Percentiles rank a stretch among this genome's conserved stretches.
Evolutionary conservation across 495 filamentous ascomycete species (phyloP).

Genomic region (Apodospora peruviana): DNA sequence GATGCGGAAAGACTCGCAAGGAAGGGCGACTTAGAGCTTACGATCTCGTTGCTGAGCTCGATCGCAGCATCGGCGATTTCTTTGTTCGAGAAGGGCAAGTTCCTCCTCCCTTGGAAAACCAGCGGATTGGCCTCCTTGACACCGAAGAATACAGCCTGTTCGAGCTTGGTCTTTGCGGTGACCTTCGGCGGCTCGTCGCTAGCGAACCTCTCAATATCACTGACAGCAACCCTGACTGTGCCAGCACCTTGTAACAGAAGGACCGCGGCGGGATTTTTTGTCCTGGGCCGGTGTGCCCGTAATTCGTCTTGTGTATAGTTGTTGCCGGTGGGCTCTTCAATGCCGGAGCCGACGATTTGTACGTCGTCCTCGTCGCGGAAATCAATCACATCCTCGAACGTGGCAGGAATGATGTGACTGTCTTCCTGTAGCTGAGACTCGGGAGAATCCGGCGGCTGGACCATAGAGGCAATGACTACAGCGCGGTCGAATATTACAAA

Average conservation of each 20-base stretch:
- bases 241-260: constrained; percentile 76
- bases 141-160: constrained; percentile 92
- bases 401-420: constrained; percentile 47
- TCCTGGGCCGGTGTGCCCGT: constrained; percentile 41
- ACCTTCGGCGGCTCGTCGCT: constrained; percentile 47
- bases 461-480: constrained; percentile 68
- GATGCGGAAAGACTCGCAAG: constrained; percentile 66
- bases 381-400: constrained; percentile 80
- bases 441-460: constrained; percentile 52
- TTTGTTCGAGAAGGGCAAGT: constrained; percentile 54
- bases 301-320: constrained; percentile 34
- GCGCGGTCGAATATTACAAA: constrained; percentile 74
- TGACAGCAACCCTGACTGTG: constrained; percentile 63
- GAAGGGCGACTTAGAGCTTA: constrained; percentile 66
- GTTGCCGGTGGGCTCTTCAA: constrained; percentile 45
- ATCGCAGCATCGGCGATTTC: constrained; percentile 77
- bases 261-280: constrained; percentile 59
- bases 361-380: constrained; percentile 61
- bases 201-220: constrained; percentile 46
- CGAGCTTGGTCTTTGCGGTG: constrained; percentile 80
- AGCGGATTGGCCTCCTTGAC: constrained; percentile 73
- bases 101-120: constrained; percentile 61
- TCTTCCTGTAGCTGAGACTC: constrained; percentile 65
- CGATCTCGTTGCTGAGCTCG: constrained; percentile 73
- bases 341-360: constrained; percentile 57